These are phyloP conservation scores for Monosporascus ibericus DNA, from an alignment of 2,329 filamentous ascomycete species.

Conservation along the genomic window DNA sequence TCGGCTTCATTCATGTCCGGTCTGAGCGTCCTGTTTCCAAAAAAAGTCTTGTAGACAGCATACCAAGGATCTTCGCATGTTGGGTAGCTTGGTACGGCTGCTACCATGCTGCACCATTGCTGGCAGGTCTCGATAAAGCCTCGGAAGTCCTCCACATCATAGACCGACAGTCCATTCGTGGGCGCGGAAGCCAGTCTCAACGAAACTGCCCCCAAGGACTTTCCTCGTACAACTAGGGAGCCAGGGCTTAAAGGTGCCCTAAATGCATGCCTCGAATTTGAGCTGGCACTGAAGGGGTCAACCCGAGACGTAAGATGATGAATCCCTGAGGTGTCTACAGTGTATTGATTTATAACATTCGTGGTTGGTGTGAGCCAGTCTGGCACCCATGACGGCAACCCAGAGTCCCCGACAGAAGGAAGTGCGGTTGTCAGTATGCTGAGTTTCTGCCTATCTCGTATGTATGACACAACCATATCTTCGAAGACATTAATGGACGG, in stretches of 20 bases:
- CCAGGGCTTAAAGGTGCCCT: background rate
- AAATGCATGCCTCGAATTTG: background rate
- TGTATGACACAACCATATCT: constrained; percentile 3
- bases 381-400: constrained; percentile 9
- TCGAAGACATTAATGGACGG: constrained; percentile 2
- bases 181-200: background rate
- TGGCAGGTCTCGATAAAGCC: background rate
- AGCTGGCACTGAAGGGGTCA: background rate
- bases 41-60: background rate
- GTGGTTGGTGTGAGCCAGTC: constrained; percentile 2
- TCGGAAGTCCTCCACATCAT: background rate
- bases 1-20: too few species aligned
- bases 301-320: accelerated
- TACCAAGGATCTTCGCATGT: background rate
- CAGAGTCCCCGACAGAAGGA: background rate
- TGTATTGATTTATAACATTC: too few species aligned
- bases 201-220: background rate
- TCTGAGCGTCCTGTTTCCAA: too few species aligned
- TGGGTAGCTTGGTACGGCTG: background rate
- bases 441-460: constrained; percentile 1
- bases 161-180: background rate
- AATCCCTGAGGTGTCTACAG: background rate
- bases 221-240: background rate
- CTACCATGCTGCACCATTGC: background rate
- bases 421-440: constrained; percentile 1